Evolutionary conservation across 2,329 filamentous ascomycete species (phyloP).

Genomic region (Dendrostoma leiphaemia): DNA sequence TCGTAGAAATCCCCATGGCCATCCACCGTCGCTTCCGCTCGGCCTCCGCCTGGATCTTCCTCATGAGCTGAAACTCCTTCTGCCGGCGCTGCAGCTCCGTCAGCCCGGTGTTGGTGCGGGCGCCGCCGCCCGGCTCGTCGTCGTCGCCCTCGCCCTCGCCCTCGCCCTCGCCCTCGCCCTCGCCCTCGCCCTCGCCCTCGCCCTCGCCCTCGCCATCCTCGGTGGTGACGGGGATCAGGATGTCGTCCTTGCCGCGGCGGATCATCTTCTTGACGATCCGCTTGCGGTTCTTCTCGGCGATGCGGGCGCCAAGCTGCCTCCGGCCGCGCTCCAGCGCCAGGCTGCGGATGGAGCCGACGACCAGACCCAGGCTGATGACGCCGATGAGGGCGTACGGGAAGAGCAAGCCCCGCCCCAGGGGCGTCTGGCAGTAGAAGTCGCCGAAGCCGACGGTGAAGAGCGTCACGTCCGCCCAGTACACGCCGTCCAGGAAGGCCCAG

Average conservation of each 20-base stretch:
- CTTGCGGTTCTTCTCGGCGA: slow-evolving; percentile 59
- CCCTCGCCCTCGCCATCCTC: too few relatives aligned
- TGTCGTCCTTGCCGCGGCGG: slow-evolving; percentile 40
- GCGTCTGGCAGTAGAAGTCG: slow-evolving; percentile 47
- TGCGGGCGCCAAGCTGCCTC: slow-evolving; percentile 51
- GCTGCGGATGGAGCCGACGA: slow-evolving; percentile 75
- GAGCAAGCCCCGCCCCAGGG: slow-evolving; percentile 66
- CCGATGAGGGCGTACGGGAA: slow-evolving; percentile 83
- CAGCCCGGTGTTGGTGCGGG: slow-evolving; percentile 18
- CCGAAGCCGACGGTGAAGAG: slow-evolving; percentile 65
- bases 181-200: slow-evolving; percentile 19
- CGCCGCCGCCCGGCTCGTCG: slow-evolving; percentile 22
- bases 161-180: too few relatives aligned
- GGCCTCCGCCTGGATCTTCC: slow-evolving; percentile 69
- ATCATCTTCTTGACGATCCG: slow-evolving; percentile 44
- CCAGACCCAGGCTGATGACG: slow-evolving; percentile 79
- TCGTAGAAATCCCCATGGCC: slow-evolving; percentile 64
- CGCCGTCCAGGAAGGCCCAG: slow-evolving; percentile 74
- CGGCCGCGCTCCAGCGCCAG: slow-evolving; percentile 59
- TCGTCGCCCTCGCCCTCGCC: slow-evolving; percentile 20
- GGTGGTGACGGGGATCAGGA: slow-evolving; percentile 52
- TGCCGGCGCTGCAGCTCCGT: slow-evolving; percentile 61
- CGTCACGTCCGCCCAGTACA: slow-evolving; percentile 77
- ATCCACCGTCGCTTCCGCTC: slow-evolving; percentile 70
- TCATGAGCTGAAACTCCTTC: slow-evolving; percentile 77